Base-by-base conservation (phyloP, 164 flowering plant genomes). In the Warburgia ugandensis region DNA sequence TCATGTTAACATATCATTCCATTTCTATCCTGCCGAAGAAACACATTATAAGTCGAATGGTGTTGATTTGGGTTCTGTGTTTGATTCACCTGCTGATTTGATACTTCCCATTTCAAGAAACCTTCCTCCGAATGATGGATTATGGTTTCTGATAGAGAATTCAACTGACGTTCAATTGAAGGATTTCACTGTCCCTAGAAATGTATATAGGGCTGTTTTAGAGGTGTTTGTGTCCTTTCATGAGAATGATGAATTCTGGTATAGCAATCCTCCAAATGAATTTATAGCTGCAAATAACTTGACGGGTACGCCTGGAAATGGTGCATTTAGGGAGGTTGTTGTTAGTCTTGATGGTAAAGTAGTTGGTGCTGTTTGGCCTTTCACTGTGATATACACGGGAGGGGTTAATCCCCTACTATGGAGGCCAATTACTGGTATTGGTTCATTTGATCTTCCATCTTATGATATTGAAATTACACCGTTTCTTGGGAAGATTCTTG, bases 161-260 rank as follows among this genome's bases (percentile, higher is more conserved):
- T 67, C 80, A 0, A 73, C 77, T 0, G 79, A 80, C 52, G 44
- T 48, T 0, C 59, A 61, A 63, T 19, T 21, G 42, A 81, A 78
- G 61, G 63, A 77, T 22, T 69, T 92, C 32, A 27, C 22, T 16
- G 66, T 88, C 50, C 95, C 94, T 0, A 59, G 28, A 38, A 91
- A 87, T 70, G 79, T 69, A 2, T 85, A 81, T 46, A 70, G 84
- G 60, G 94, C 94, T 59, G 86, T 88, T 56, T 48, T 92, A 50
- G 96, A 92, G 60, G 88, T 92, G 10, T 88, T 81, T 71, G 80
- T 85, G 36, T 92, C 98, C 0, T 79, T 67, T 54, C 96, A 88
- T 71, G 81, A 78, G 53, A 79, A 66, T 50, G 97, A 91, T 61
- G 98, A 91, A 32, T 80, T 74, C 39, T 87, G 98, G 98, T 85